Conservation (phyloP, 176 grass and related monocot species). For the Thinopyrum elongatum region DNA sequence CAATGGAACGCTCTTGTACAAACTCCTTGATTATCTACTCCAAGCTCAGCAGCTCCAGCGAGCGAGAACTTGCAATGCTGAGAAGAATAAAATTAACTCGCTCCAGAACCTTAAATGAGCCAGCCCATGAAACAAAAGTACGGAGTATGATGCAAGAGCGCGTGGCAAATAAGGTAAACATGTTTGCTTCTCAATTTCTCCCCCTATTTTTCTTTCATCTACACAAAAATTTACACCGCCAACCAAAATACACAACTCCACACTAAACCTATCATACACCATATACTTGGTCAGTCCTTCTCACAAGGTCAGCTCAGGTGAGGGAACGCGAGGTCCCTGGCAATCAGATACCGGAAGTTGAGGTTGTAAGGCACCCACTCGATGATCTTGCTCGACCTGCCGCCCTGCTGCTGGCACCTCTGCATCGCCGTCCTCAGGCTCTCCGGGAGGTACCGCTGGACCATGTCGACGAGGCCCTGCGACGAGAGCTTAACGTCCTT, state of each 20-base stretch:
- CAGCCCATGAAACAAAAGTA: too few species aligned
- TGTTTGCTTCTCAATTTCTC: slow-evolving; percentile 35
- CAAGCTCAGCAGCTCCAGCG: too few species aligned
- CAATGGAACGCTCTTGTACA: too few species aligned
- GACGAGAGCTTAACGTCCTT: slow-evolving; percentile 79
- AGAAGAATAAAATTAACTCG: too few species aligned
- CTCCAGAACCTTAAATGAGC: too few species aligned
- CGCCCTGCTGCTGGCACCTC: slow-evolving; percentile 54
- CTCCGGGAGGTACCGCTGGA: slow-evolving; percentile 82
- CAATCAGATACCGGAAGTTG: slow-evolving; percentile 74
- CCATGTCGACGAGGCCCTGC: slow-evolving; percentile 80
- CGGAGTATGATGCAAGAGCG: too few species aligned
- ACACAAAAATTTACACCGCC: slow-evolving; percentile 48
- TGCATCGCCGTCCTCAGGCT: slow-evolving; percentile 82
- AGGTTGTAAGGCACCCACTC: slow-evolving; percentile 88
- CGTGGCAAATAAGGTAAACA: not conserved
- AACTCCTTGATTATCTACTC: too few species aligned
- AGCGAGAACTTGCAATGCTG: too few species aligned
- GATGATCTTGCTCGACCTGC: slow-evolving; percentile 65
- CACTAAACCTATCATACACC: slow-evolving; percentile 29
- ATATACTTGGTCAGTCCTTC: slow-evolving; percentile 28
- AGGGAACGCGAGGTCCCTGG: slow-evolving; percentile 79
- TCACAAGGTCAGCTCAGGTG: slow-evolving; percentile 53
- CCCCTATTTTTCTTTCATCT: slow-evolving; percentile 51
- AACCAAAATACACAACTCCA: slow-evolving; percentile 27